Conservation (phyloP, 148 eudicot species). For the Rheum nobile region DNA sequence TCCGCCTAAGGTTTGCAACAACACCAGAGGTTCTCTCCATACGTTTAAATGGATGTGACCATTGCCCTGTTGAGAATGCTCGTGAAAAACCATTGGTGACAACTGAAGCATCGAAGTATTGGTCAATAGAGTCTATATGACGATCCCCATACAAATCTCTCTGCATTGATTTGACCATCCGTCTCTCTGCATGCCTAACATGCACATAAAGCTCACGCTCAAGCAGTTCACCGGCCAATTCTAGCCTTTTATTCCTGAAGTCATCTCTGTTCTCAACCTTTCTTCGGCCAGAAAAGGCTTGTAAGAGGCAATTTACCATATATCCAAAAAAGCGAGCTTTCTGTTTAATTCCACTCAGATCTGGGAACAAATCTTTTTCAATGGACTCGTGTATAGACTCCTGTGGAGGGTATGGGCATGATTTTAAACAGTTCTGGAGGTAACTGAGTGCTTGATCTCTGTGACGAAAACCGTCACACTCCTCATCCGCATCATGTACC, state of each 20-base stretch:
- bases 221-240: constrained; percentile 73
- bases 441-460: constrained; percentile 33
- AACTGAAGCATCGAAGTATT: constrained; percentile 80
- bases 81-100: constrained; percentile 82
- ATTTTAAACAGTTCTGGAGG: constrained; percentile 26
- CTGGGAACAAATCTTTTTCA: constrained; percentile 40
- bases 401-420: constrained; percentile 59
- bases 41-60: constrained; percentile 73
- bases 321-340: constrained; percentile 89
- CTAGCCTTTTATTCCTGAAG: constrained; percentile 81
- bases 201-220: constrained; percentile 78
- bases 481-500: constrained; percentile 68
- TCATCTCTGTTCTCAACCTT: constrained; percentile 84
- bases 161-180: constrained; percentile 81
- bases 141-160: constrained; percentile 81
- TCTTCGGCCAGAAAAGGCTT: constrained; percentile 58
- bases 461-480: constrained; percentile 49
- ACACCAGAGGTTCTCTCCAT: constrained; percentile 68
- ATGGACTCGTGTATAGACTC: constrained; percentile 49
- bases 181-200: constrained; percentile 79
- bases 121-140: constrained; percentile 41
- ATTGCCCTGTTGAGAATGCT: constrained; percentile 83
- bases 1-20: constrained; percentile 77
- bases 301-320: constrained; percentile 76
- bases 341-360: constrained; percentile 33